Base-by-base conservation (phyloP, 2,329 filamentous ascomycete genomes). In the Verticillium isaacii region DNA sequence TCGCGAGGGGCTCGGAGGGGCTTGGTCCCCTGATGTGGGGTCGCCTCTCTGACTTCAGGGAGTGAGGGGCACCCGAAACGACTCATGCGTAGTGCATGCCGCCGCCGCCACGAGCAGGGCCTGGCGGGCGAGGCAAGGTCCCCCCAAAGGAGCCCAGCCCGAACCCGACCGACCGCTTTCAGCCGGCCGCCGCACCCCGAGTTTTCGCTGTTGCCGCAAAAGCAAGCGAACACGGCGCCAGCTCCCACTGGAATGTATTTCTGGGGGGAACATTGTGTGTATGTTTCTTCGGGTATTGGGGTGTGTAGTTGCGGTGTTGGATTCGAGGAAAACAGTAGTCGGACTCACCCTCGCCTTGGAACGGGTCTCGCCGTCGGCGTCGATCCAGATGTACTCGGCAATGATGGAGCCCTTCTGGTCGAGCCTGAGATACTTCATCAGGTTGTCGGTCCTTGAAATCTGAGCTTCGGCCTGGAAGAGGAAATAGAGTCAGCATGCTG, bases 321-420 rank as follows among this genome's bases (percentile, higher is more conserved):
- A 9, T 3, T 8, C 39, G 39, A 9, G 39, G 39, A 45, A 19
- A 23, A 14, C 14, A 50, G 9, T 50, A 11, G 9, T 50, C 45
- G 45, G 5, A 84, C 92, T 84, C 84, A 97, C 94, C 86, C 93
- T 96, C 74, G 91, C 94, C 84, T 98, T 99, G 76, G 93, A 97
- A 73, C 95, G 93, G 70, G 91, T 85, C 73, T 90, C 89, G 76
- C 93, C 93, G 68, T 82, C 79, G 68, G 90, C 84, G 74, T 97
- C 93, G 76, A 97, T 90, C 94, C 94, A 97, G 84, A 97, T 88
- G 81, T 97, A 97, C 82, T 97, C 94, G 74, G 93, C 94, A 79
- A 97, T 95, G 75, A 96, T 84, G 71, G 81, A 82, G 77, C 93
- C 93, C 78, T 90, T 91, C 83, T 98, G 94, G 77, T 93, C 89